Evolutionary conservation across 352 stramenopile genomes (phyloP).

Genomic region (Globisporangium echinulatum): DNA sequence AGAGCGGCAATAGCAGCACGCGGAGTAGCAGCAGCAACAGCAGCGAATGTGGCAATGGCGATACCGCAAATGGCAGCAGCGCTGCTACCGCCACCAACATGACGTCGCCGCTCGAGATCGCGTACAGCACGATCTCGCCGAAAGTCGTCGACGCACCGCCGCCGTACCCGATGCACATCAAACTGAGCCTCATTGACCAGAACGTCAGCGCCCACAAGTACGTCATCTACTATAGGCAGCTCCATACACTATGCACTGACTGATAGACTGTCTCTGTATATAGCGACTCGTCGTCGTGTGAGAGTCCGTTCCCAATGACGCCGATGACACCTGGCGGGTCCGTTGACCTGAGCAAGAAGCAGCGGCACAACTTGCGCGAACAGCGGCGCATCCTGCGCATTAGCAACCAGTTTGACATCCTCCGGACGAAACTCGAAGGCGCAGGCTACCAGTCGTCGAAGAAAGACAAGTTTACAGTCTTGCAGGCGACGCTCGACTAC

Average conservation of each 20-base stretch:
- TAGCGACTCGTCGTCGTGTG: slow-evolving; percentile 54
- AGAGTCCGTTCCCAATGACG: slow-evolving; percentile 60
- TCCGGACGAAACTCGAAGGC: slow-evolving; percentile 66
- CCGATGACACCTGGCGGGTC: slow-evolving; percentile 45
- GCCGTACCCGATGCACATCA: slow-evolving; percentile 73
- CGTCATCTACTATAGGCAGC: not conserved
- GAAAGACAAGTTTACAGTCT: slow-evolving; percentile 84
- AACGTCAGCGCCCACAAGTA: slow-evolving; percentile 38
- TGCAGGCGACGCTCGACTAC: slow-evolving; percentile 81
- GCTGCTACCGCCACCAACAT: not conserved
- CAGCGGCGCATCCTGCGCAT: slow-evolving; percentile 78
- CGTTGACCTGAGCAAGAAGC: slow-evolving; percentile 75
- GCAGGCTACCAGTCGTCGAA: slow-evolving; percentile 70
- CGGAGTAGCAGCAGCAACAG: slow-evolving; percentile 1
- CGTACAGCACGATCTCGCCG: slow-evolving; percentile 75
- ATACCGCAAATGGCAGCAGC: not conserved
- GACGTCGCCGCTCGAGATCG: slow-evolving; percentile 49
- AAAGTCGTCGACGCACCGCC: slow-evolving; percentile 55
- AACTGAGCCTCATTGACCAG: slow-evolving; percentile 78
- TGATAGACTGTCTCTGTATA: not conserved
- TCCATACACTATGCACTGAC: not conserved
- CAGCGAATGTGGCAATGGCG: not conserved
- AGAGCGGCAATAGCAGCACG: not conserved
- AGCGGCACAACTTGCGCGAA: slow-evolving; percentile 79
- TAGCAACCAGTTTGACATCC: slow-evolving; percentile 80